Percentiles rank a stretch among this genome's conserved stretches.
phyloP scores from a whole-genome alignment of 352 stramenopile genomes.

The Phytophthora foliorum region DNA sequence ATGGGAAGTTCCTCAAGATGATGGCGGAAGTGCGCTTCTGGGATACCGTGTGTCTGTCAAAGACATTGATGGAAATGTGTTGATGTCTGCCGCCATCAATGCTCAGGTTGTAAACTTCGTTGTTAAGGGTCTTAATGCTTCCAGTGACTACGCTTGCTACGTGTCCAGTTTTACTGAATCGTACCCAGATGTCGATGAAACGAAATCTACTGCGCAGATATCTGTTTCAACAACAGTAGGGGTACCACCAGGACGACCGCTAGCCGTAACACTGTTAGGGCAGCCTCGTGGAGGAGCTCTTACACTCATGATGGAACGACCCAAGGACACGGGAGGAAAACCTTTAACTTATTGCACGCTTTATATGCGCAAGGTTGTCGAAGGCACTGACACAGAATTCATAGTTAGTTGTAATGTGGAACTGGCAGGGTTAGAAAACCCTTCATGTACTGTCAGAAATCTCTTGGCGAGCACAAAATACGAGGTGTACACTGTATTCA shows the following conservation, averaged over 20 bases:
- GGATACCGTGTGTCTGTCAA: constrained; percentile 29
- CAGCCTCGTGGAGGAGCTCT: constrained; percentile 45
- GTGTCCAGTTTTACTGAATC: constrained; percentile 32
- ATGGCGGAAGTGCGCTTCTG: constrained; percentile 43
- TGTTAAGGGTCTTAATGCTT: constrained; percentile 41
- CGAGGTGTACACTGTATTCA: constrained; percentile 53
- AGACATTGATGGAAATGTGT: constrained; percentile 1
- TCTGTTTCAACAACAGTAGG: constrained; percentile 33
- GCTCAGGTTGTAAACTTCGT: constrained; percentile 5
- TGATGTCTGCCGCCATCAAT: constrained; percentile 2
- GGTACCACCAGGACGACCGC: constrained; percentile 23
- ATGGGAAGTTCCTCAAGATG: constrained; percentile 52
- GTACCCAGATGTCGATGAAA: constrained; percentile 30
- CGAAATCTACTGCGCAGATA: constrained; percentile 25
- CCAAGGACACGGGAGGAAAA: constrained; percentile 48
- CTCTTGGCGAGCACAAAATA: constrained; percentile 53
- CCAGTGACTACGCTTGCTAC: constrained; percentile 45
- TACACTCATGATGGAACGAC: constrained; percentile 39
- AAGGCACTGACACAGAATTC: constrained; percentile 17
- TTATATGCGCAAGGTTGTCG: constrained; percentile 38
- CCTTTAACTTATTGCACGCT: constrained; percentile 42
- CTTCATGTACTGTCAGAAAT: constrained; percentile 47
- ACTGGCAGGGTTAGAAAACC: constrained; percentile 1
- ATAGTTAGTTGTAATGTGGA: constrained; percentile 24
- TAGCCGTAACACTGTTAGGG: constrained; percentile 23